These are phyloP conservation scores for Neonectria faginata DNA, from an alignment of 2,329 filamentous ascomycete genomes.

Conservation along the genomic window DNA sequence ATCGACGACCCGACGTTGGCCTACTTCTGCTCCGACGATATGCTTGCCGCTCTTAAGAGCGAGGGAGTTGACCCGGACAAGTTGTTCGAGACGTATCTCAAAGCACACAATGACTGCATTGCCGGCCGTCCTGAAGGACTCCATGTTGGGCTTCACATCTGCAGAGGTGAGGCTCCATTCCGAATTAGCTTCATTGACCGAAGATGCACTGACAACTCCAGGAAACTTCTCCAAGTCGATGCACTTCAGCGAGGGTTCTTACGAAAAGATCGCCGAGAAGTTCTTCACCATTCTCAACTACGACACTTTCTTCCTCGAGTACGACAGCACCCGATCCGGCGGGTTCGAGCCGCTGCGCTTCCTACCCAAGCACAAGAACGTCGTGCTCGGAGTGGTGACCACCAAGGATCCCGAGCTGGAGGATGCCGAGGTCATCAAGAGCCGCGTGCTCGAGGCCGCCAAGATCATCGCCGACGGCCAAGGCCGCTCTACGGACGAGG, in stretches of 20 bases:
- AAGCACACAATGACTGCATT: conserved; percentile 79
- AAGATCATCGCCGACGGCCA: conserved; percentile 75
- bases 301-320: conserved; percentile 71
- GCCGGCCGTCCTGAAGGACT: conserved; percentile 71
- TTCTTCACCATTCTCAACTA: conserved; percentile 70
- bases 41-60: conserved; percentile 68
- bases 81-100: conserved; percentile 76
- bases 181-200: too few relatives aligned
- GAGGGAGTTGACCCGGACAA: conserved; percentile 71
- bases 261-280: conserved; percentile 71
- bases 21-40: conserved; percentile 76
- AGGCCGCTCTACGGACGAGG: conserved; percentile 70
- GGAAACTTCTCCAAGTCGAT: conserved; percentile 72
- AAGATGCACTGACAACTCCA: conserved; percentile 52
- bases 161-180: conserved; percentile 46
- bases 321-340: conserved; percentile 69
- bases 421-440: conserved; percentile 65
- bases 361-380: conserved; percentile 70
- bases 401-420: conserved; percentile 70
- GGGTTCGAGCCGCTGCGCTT: conserved; percentile 71
- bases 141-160: conserved; percentile 77
- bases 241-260: conserved; percentile 73
- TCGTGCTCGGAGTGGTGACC: conserved; percentile 71
- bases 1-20: conserved; percentile 73
- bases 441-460: conserved; percentile 67